phyloP scores from a whole-genome alignment of 331 rosid genomes.

The Acacia concinna region DNA sequence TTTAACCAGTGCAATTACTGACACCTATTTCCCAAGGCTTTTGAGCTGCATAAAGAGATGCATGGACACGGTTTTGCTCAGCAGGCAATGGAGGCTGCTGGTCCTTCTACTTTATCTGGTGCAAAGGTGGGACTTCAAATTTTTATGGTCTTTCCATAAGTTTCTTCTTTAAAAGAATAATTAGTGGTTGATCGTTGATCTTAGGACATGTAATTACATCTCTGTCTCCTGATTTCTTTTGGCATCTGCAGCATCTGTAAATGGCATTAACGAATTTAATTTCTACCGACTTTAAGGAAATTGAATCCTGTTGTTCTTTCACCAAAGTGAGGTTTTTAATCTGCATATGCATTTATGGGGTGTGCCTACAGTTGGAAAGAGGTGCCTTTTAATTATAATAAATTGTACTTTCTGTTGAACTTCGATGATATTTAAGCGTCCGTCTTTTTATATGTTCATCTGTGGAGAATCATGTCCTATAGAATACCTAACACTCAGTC shows the following conservation, averaged over 20 bases:
- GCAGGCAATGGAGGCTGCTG: constrained; percentile 43
- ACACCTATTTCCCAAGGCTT: constrained; percentile 38
- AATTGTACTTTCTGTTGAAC: background rate
- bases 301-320: background rate
- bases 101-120: constrained; percentile 49
- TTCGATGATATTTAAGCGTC: background rate
- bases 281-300: background rate
- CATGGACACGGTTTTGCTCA: constrained; percentile 46
- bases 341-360: background rate
- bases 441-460: background rate
- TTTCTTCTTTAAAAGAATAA: background rate
- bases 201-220: background rate
- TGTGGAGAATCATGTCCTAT: background rate
- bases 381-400: constrained; percentile 1
- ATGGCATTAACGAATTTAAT: constrained; percentile 7
- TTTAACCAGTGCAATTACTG: background rate
- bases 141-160: background rate
- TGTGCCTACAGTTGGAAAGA: background rate
- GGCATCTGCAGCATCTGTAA: background rate
- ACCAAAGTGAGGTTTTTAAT: background rate
- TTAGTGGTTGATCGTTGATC: background rate
- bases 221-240: background rate
- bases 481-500: background rate
- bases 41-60: constrained; percentile 49
- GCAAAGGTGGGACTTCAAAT: constrained; percentile 38